Base-by-base conservation (phyloP, 208 protist genomes). In the Crithidia sp. region DNA sequence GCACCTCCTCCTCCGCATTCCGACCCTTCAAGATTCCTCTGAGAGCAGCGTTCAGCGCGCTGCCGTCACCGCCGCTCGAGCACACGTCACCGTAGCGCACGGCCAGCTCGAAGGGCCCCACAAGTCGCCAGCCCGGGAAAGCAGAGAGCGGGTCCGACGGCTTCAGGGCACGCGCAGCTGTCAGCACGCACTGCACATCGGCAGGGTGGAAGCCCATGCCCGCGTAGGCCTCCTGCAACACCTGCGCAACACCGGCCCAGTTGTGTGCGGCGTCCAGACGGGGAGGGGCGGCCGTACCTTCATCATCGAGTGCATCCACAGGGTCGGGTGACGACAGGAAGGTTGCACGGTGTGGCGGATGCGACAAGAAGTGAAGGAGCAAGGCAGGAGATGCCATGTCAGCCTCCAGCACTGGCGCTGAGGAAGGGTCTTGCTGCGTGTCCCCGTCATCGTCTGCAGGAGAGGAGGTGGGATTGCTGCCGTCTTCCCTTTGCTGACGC, bases 31-130 rank as follows among this genome's bases (percentile, higher is more conserved):
- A 14, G 2, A 72, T 39, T 8, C 1, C n/a, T 39, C 28, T 28
- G 28, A 28, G 28, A 28, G n/a, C 16, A 39, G 7, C 13, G 19
- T 36, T 49, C 50, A 0, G 2, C 37, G 28, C 67, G 55, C 8
- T 19, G 49, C 2, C 16, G 4, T 57, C 36, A 37, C 7, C 28
- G 9, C 3, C 13, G 37, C 5, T 52, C 5, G 41, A n/a, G 17
- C 52, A 50, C 36, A 63, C 57, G 8, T 80, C 55, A 7, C 16
- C 14, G 61, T 83, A 64, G 2, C 60, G 39, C 67, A 68, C 6
- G 2, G 71, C 68, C 19, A 84, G 17, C 49, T 84, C 85, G 28
- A 85, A 73, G 0, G 85, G 81, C 2, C 85, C 85, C 6, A 78
- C 75, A 0, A 87, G 71, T n/a, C 58, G 61, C 66, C 81, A 85